These are phyloP conservation scores for Cercospora janseana DNA, from an alignment of 2,329 filamentous ascomycete species.

Conservation along the genomic window DNA sequence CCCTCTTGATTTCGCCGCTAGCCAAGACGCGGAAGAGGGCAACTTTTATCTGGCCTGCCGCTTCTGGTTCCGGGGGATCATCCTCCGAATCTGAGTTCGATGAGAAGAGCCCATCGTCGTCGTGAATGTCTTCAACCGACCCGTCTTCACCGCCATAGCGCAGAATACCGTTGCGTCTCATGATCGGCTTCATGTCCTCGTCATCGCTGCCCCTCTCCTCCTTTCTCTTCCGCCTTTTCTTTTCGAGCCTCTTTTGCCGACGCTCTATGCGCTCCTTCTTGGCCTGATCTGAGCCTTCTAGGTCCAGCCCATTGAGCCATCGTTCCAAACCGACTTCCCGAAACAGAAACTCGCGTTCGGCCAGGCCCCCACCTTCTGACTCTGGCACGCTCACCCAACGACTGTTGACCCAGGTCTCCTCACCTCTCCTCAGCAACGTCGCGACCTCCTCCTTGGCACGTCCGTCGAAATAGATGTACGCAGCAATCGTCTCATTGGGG, in stretches of 20 bases:
- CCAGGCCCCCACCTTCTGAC: conserved; percentile 86
- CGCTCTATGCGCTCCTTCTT: conserved; percentile 74
- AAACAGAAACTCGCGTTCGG: conserved; percentile 95
- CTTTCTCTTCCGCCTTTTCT: conserved; percentile 68
- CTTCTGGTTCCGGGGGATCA: conserved; percentile 83
- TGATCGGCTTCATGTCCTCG: conserved; percentile 46
- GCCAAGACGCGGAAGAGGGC: conserved; percentile 93
- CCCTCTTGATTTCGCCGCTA: conserved; percentile 94
- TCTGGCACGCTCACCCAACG: conserved; percentile 94
- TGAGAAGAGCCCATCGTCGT: conserved; percentile 63
- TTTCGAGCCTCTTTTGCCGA: conserved; percentile 63
- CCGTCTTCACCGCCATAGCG: conserved; percentile 76
- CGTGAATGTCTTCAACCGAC: conserved; percentile 66
- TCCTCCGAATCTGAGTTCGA: conserved; percentile 72
- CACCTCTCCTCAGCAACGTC: conserved; percentile 83
- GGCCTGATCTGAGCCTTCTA: conserved; percentile 72
- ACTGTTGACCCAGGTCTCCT: conserved; percentile 99
- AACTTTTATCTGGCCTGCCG: conserved; percentile 96
- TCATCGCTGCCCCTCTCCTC: conserved; percentile 55
- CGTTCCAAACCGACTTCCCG: conserved; percentile 92
- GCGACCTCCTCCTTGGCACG: conserved; percentile 94
- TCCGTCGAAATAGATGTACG: conserved; percentile 98
- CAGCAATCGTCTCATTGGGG: conserved; percentile 93
- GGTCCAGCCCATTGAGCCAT: conserved; percentile 92
- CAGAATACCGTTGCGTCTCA: conserved; percentile 58